These are phyloP conservation scores for Echium plantagineum DNA, from an alignment of 257 asterid genomes.

Conservation along the genomic window DNA sequence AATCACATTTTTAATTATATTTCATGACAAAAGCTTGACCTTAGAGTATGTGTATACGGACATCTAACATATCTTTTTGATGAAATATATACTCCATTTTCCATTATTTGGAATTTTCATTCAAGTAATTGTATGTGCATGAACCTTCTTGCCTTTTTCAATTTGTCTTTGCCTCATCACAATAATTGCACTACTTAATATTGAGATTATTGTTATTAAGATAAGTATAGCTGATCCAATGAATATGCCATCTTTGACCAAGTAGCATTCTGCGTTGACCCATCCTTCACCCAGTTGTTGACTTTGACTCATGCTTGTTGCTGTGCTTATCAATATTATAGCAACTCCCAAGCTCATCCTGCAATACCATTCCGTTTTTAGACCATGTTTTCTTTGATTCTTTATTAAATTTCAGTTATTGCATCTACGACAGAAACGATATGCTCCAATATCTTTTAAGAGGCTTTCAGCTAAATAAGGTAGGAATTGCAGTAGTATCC, in stretches of 20 bases:
- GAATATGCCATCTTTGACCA: constrained; percentile 62
- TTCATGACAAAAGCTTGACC: neutral
- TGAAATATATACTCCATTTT: neutral
- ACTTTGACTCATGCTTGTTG: constrained; percentile 56
- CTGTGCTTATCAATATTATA: constrained; percentile 34
- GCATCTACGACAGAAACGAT: neutral
- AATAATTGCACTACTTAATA: constrained; percentile 28
- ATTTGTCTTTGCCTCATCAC: constrained; percentile 16
- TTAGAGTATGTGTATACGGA: neutral
- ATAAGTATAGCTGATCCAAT: constrained; percentile 42
- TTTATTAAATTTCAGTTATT: neutral
- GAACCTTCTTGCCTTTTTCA: constrained; percentile 32
- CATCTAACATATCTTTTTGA: neutral
- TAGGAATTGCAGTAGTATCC: too few species aligned
- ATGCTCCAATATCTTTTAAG: too few species aligned
- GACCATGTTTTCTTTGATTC: neutral
- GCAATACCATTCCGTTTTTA: constrained; percentile 7
- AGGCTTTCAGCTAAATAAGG: too few species aligned
- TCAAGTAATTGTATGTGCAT: too few species aligned
- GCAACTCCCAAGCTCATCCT: constrained; percentile 69
- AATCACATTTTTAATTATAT: neutral
- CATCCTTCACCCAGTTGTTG: constrained; percentile 73
- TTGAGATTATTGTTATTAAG: constrained; percentile 32
- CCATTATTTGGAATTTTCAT: neutral
- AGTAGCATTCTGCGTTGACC: constrained; percentile 76